Percentiles rank a stretch among this genome's conserved stretches.
Evolutionary conservation across 1,139 yeast species (phyloP).

Genomic region (Geotrichum restrictum): DNA sequence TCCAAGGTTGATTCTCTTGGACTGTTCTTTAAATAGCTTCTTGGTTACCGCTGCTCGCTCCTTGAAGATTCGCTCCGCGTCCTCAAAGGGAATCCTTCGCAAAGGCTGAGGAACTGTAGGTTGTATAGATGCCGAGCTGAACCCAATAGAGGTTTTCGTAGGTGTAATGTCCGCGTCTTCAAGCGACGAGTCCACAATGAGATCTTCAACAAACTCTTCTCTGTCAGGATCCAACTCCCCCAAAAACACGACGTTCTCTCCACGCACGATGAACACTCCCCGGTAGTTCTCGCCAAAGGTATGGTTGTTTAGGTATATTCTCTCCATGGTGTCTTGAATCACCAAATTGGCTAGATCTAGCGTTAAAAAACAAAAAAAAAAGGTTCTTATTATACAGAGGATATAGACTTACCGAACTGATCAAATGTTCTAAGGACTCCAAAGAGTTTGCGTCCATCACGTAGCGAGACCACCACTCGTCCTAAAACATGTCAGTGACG

Average conservation of each 20-base stretch:
- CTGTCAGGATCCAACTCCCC: conserved; percentile 91
- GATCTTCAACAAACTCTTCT: conserved; percentile 51
- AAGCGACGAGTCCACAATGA: conserved; percentile 12
- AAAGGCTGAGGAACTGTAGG: conserved; percentile 2
- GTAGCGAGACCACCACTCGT: conserved; percentile 74
- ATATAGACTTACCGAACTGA: conserved; percentile 54
- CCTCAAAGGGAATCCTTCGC: conserved; percentile 20
- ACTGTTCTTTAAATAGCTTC: conserved; percentile 11
- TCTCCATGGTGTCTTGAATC: conserved; percentile 83
- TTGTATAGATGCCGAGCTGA: background rate
- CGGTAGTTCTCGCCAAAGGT: conserved; percentile 69
- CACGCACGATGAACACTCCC: conserved; percentile 87
- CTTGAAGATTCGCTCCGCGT: conserved; percentile 18
- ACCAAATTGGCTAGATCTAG: conserved; percentile 64
- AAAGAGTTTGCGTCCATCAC: conserved; percentile 85
- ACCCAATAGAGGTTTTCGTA: background rate
- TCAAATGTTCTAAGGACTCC: conserved; percentile 95
- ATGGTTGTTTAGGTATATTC: conserved; percentile 61
- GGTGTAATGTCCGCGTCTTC: conserved; percentile 16
- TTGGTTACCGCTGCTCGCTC: conserved; percentile 4
- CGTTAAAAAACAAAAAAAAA: background rate
- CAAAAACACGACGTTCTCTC: conserved; percentile 93
- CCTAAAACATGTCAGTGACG: conserved; percentile 30
- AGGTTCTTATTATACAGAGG: too few species aligned
- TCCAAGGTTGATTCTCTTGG: conserved; percentile 14